Percentiles rank a stretch among this genome's conserved stretches.
phyloP scores from a whole-genome alignment of 352 stramenopile species.

The Thalassiosira livingstoniorum region DNA sequence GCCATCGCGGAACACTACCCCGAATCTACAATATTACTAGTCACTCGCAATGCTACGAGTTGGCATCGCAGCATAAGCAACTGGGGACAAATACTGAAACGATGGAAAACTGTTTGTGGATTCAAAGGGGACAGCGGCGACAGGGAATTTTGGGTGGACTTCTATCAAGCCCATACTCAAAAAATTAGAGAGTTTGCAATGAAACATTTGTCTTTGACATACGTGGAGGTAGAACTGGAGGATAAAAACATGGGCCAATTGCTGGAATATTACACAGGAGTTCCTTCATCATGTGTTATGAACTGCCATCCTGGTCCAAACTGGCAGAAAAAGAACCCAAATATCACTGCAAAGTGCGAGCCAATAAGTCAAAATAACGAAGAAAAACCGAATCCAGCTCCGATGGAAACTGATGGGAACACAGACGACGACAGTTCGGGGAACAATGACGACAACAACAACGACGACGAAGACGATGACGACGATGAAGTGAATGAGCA shows the following conservation, averaged over 20 bases:
- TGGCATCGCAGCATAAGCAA: slow-evolving; percentile 47
- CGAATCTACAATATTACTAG: slow-evolving; percentile 57
- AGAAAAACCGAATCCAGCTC: neutral
- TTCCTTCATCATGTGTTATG: slow-evolving; percentile 49
- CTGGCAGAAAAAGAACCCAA: slow-evolving; percentile 40
- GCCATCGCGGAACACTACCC: slow-evolving; percentile 61
- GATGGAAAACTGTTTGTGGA: slow-evolving; percentile 45
- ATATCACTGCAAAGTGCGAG: slow-evolving; percentile 38
- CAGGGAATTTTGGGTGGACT: slow-evolving; percentile 51
- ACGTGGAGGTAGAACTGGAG: slow-evolving; percentile 62
- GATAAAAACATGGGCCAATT: slow-evolving; percentile 41
- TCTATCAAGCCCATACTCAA: slow-evolving; percentile 66
- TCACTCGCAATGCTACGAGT: slow-evolving; percentile 41
- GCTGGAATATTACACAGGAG: slow-evolving; percentile 56
- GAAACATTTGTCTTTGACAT: slow-evolving; percentile 61
- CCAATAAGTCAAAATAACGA: slow-evolving; percentile 13
- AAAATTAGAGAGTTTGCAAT: slow-evolving; percentile 67
- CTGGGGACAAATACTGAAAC: slow-evolving; percentile 37
- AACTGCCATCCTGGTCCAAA: slow-evolving; percentile 58
- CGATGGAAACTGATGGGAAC: neutral
- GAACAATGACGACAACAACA: neutral
- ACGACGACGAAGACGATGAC: neutral
- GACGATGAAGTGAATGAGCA: too few species aligned
- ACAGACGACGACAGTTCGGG: neutral
- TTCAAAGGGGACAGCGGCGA: slow-evolving; percentile 41